phyloP scores from a whole-genome alignment of 352 stramenopile species.

The Globisporangium viniferum region DNA sequence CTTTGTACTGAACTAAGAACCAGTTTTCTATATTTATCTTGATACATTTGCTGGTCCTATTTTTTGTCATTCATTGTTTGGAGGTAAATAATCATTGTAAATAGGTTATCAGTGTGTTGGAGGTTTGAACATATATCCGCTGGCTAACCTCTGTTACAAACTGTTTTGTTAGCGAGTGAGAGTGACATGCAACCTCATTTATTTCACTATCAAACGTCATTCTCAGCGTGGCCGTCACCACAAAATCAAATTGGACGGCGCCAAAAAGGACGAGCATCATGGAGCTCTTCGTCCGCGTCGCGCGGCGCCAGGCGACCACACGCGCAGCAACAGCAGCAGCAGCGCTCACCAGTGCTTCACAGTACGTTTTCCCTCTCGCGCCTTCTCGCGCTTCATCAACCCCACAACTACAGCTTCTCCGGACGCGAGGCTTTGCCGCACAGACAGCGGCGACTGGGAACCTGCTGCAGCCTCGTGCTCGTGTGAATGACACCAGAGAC shows the following conservation, averaged over 20 bases:
- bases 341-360: neutral
- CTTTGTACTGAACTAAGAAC: too few species aligned
- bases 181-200: too few species aligned
- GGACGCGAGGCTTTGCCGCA: conserved; percentile 2
- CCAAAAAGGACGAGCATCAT: neutral
- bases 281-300: conserved; percentile 6
- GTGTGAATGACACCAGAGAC: neutral
- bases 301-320: neutral
- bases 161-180: too few species aligned
- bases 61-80: too few species aligned
- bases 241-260: conserved; percentile 4
- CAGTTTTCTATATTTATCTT: too few species aligned
- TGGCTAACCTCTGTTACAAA: too few species aligned
- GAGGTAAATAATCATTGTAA: too few species aligned
- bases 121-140: too few species aligned
- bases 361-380: neutral
- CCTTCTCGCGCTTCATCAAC: neutral
- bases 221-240: too few species aligned
- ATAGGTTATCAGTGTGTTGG: too few species aligned
- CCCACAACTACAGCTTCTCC: neutral
- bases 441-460: neutral
- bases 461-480: conserved; percentile 3
- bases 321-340: neutral
- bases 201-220: too few species aligned
- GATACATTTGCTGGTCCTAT: too few species aligned